Base-by-base conservation (phyloP, 2,329 filamentous ascomycete genomes). In the Pseudocercospora pini-densiflorae region DNA sequence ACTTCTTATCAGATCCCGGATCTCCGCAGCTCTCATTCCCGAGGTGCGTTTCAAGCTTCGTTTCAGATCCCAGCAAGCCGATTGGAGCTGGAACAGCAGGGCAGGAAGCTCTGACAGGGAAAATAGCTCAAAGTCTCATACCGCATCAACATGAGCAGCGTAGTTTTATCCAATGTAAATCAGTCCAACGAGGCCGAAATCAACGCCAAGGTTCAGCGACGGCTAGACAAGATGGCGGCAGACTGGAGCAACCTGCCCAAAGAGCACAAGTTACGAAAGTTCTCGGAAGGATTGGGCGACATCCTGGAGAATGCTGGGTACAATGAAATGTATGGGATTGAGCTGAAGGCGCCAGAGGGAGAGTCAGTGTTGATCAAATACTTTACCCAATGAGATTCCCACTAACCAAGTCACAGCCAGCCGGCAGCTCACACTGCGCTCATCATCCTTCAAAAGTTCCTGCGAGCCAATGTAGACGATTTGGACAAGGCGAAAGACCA, bases 361-460 rank as follows among this genome's bases (percentile, higher is more conserved):
- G 72, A 67, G 74, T 74, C 36, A 40, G 36, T 40, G 2, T n/a
- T 9, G 36, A n/a, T 5, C 14, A n/a, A 40, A n/a, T n/a, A 16
- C 14, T 5, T 70, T 47, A 62, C n/a, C 9, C 33, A 58, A n/a
- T n/a, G 27, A n/a, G 14, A 31, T n/a, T 49, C 23, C 21, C 24
- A 64, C 66, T 68, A 64, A 70, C 59, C 23, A 14, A 19, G 19
- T 21, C 19, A n/a, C 61, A 73, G 70, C 24, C 51, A 74, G 65
- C 71, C 73, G 16, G 71, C 75, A 45, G 85, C 93, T 73, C 85
- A 94, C 61, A 92, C 92, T 62, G 93, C 91, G 57, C 90, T 91
- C 77, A 89, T 97, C 73, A 87, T 97, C 60, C 84, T 97, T 58
- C 93, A 97, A 78, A 98, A 97, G 83, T 97, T 94, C 81, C 87